Evolutionary conservation across 1,139 yeast genomes (phyloP), one percentile per base, ranked within the genome.

Genomic region (Geotrichum cucujoidarum): DNA sequence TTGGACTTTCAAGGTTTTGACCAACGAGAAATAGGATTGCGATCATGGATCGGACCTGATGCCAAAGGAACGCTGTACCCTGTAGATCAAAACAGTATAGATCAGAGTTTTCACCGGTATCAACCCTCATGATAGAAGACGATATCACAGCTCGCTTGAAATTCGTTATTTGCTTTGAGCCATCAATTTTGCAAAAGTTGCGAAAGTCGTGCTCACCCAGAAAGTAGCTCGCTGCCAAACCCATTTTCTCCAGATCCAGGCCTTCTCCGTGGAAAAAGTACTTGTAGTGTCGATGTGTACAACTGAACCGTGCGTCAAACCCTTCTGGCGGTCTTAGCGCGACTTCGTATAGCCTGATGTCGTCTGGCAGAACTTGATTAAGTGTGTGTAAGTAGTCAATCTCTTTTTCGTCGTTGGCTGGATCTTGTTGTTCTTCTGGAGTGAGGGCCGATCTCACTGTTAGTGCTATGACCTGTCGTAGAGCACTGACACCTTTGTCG

Each of bases 61-160:
- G 97, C 98, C 98, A 94, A 52, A 94, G 69, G 59, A 94, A 94
- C 5, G 98, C 98, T 1, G 87, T 72, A 0, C 98, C 99, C 55
- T 78, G 75, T 45, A 92, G 70, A 62, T 89, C 90, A 62, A 90
- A 81, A 51, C 81, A 83, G 59, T 75, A 85, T 40, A 62, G 47
- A n/a, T 22, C 40, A 3, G 33, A 13, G 8, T 55, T 56, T 6
- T 46, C 51, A 14, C 43, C 41, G 6, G 46, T 50, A 5, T 52
- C 57, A 4, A 47, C 44, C 5, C 20, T 21, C 24, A 49, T 49
- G 13, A 67, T 67, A 1, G 58, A 53, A 1, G 63, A 53, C 39
- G 48, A 53, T 37, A 59, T 58, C 20, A 90, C 78, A 13, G 70
- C 72, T 59, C 97, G 72, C 27, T 62, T 66, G 64, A 77, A 90